phyloP scores from a whole-genome alignment of 495 filamentous ascomycete genomes.

The Xanthoparmelia taractica region DNA sequence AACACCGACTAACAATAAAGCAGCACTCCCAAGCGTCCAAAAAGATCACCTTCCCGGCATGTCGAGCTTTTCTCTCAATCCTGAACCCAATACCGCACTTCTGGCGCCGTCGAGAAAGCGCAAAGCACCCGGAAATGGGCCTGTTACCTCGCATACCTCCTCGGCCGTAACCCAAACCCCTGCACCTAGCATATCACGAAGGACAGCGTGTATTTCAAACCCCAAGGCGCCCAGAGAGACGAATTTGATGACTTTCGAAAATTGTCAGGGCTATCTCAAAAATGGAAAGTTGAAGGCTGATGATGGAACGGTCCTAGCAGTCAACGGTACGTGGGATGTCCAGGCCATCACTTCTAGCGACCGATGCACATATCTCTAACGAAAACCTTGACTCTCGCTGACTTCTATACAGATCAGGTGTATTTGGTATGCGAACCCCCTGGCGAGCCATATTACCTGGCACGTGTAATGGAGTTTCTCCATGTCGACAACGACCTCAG shows the following conservation, averaged over 20 bases:
- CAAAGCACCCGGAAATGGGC: conserved; percentile 60
- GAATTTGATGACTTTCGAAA: conserved; percentile 85
- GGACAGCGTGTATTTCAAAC: conserved; percentile 32
- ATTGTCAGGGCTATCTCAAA: conserved; percentile 56
- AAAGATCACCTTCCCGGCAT: conserved; percentile 58
- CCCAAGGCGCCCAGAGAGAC: conserved; percentile 39
- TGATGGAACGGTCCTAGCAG: conserved; percentile 72
- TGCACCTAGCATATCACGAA: conserved; percentile 36
- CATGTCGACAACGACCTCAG: conserved; percentile 65
- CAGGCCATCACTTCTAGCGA: conserved; percentile 8
- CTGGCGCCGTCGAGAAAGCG: conserved; percentile 59
- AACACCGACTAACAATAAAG: conserved; percentile 20
- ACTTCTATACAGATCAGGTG: conserved; percentile 68
- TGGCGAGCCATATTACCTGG: conserved; percentile 95
- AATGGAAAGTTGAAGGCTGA: conserved; percentile 79
- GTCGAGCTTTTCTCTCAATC: conserved; percentile 50
- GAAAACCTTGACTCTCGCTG: conserved; percentile 18
- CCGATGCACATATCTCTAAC: neutral
- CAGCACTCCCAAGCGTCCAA: conserved; percentile 28
- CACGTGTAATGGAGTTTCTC: conserved; percentile 92
- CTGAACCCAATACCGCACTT: conserved; percentile 34
- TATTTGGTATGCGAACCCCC: conserved; percentile 97
- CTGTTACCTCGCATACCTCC: conserved; percentile 20
- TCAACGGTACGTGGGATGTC: conserved; percentile 69
- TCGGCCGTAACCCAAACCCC: conserved; percentile 32